Evolutionary conservation across 2,329 filamentous ascomycete genomes (phyloP).

Genomic region (Madurella mycetomatis): DNA sequence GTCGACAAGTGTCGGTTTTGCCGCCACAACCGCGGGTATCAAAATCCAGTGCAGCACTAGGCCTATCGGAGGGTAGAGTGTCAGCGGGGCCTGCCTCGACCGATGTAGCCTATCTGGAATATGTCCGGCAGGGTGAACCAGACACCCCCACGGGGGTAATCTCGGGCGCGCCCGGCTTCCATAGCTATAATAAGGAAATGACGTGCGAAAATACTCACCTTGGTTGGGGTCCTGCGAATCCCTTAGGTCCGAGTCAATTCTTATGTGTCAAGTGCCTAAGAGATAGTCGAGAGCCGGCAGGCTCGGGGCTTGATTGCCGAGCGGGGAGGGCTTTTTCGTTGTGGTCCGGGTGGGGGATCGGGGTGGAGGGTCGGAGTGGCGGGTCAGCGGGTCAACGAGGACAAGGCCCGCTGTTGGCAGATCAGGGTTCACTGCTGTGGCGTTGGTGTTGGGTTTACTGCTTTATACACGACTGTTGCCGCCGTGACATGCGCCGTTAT

Average conservation of each 20-base stretch:
- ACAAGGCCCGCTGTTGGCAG: constrained; percentile 8
- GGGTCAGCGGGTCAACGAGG: constrained; percentile 11
- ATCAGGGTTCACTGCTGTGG: constrained; percentile 4
- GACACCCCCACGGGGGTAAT: background rate
- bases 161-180: no score
- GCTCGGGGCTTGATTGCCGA: constrained; percentile 4
- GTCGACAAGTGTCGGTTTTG: background rate
- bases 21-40: background rate
- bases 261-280: background rate
- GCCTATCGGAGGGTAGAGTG: constrained; percentile 2
- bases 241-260: background rate
- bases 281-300: background rate
- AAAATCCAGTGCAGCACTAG: background rate
- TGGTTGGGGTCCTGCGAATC: background rate
- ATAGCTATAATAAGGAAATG: background rate
- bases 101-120: background rate
- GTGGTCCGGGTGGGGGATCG: background rate
- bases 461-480: no score
- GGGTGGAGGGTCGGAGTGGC: background rate
- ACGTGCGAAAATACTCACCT: constrained; percentile 4
- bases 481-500: constrained; percentile 28
- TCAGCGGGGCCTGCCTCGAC: background rate
- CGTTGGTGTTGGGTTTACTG: constrained; percentile 17
- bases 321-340: constrained; percentile 8
- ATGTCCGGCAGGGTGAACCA: background rate